These are phyloP conservation scores for Halenospora varia DNA, from an alignment of 495 filamentous ascomycete genomes.

Conservation along the genomic window DNA sequence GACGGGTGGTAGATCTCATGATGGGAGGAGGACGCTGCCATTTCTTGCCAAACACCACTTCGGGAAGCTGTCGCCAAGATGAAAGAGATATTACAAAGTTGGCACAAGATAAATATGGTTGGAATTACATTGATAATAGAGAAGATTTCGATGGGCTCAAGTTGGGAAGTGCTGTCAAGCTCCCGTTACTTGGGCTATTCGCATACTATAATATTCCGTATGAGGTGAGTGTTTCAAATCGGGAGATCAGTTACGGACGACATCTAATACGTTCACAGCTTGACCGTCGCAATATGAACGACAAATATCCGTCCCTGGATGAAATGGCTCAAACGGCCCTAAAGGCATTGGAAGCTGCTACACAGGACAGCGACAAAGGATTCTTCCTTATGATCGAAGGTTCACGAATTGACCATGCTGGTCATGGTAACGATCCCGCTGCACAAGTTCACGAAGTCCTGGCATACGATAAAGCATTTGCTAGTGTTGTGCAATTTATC, in stretches of 20 bases:
- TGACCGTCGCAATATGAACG: conserved; percentile 72
- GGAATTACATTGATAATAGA: conserved; percentile 69
- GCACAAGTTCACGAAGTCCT: conserved; percentile 94
- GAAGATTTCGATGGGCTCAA: conserved; percentile 73
- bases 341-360: conserved; percentile 74
- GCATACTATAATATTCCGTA: conserved; percentile 81
- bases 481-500: conserved; percentile 78
- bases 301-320: conserved; percentile 81
- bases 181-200: conserved; percentile 86
- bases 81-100: conserved; percentile 22
- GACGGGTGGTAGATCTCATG: conserved; percentile 83
- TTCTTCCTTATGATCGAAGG: conserved; percentile 99
- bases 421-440: conserved; percentile 90
- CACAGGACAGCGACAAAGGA: conserved; percentile 78
- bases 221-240: conserved; percentile 58
- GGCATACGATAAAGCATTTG: conserved; percentile 84
- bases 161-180: conserved; percentile 62
- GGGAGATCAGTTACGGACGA: too few relatives aligned
- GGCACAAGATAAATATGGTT: conserved; percentile 59
- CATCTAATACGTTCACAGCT: conserved; percentile 29
- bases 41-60: conserved; percentile 77
- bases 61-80: conserved; percentile 65
- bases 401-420: conserved; percentile 92
- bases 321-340: conserved; percentile 89
- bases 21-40: conserved; percentile 91